Percentiles rank a stretch among this genome's conserved stretches.
Conservation (phyloP, 768 basidiomycete genomes). For the Cytidiella melzeri region DNA sequence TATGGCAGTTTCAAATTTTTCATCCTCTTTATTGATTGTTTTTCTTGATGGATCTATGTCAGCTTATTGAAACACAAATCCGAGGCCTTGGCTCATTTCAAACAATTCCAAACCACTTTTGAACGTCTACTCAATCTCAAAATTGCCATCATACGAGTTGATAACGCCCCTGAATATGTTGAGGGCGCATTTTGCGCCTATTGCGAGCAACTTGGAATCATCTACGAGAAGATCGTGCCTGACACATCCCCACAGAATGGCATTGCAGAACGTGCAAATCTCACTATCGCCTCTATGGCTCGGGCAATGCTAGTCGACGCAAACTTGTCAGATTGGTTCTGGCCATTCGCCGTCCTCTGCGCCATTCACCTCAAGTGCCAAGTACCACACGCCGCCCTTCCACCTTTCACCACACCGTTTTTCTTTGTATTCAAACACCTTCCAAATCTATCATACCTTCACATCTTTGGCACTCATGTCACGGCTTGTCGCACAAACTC, state of each 20-base stretch:
- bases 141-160: conserved; percentile 27
- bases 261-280: conserved; percentile 27
- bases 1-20: conserved; percentile 22
- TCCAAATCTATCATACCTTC: conserved; percentile 12
- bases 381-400: conserved; percentile 9
- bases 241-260: conserved; percentile 41
- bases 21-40: conserved; percentile 25
- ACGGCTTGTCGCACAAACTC: no score
- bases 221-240: conserved; percentile 31
- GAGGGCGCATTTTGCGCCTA: conserved; percentile 27
- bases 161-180: conserved; percentile 27
- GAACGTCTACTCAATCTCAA: conserved; percentile 24
- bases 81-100: conserved; percentile 27
- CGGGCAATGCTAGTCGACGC: conserved; percentile 22
- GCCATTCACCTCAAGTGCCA: conserved; percentile 18
- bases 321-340: conserved; percentile 18
- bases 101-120: conserved; percentile 27
- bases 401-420: conserved; percentile 16
- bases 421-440: conserved; percentile 10
- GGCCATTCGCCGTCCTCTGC: conserved; percentile 24
- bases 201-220: conserved; percentile 32
- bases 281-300: conserved; percentile 18
- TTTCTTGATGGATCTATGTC: conserved; percentile 19
- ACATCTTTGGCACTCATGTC: conserved; percentile 10
- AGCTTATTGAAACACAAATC: conserved; percentile 26